Evolutionary conservation across 371 early-diverging fungal genomes (phyloP).

Genomic region (Dichotomocladium elegans): DNA sequence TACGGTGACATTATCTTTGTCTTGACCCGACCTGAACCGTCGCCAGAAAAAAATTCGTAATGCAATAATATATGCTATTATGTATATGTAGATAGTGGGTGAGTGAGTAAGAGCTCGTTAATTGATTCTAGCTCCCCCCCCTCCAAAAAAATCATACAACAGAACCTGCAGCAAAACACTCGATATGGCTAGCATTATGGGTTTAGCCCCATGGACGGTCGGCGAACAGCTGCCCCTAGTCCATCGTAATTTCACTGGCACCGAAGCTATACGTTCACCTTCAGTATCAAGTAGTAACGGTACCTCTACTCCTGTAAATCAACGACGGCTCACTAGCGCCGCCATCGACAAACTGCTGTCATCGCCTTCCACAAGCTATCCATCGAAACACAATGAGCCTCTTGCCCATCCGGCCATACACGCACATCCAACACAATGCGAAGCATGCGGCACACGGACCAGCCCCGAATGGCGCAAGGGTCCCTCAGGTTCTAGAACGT

Average conservation of each 20-base stretch:
- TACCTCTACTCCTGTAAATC: neutral
- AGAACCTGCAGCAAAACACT: no score
- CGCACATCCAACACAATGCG: conserved; percentile 29
- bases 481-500: conserved; percentile 47
- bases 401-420: conserved; percentile 7
- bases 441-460: conserved; percentile 40
- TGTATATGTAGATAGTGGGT: no score
- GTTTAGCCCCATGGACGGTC: no score
- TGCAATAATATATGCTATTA: no score
- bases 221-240: no score
- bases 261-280: no score
- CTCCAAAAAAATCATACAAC: no score
- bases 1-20: conserved; percentile 36
- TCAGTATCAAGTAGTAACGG: no score
- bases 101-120: no score
- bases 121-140: no score
- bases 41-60: neutral
- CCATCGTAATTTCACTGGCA: no score
- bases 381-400: neutral
- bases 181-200: no score
- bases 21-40: conserved; percentile 3
- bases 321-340: neutral
- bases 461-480: conserved; percentile 51
- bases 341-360: neutral
- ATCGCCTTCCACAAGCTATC: conserved; percentile 3